Conservation (phyloP, 2,329 filamentous ascomycete species). For the Paracorniculantispora psalliotae region DNA sequence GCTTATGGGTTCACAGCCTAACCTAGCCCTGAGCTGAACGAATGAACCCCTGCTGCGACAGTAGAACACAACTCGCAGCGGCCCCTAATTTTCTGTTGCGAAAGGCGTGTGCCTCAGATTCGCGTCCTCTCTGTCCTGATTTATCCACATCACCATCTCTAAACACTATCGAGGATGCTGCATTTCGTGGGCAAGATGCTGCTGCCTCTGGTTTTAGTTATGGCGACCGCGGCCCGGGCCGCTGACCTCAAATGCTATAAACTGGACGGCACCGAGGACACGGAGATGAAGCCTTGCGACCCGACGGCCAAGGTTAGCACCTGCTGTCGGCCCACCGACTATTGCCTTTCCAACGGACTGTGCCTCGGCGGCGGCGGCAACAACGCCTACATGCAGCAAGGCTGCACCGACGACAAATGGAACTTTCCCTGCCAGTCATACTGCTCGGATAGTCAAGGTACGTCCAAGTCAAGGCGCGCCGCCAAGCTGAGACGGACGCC, state of each 20-base stretch:
- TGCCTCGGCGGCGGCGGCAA: slow-evolving; percentile 7
- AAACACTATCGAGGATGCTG: neutral
- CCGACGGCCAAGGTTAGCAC: slow-evolving; percentile 5
- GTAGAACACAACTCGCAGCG: neutral
- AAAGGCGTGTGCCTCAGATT: neutral
- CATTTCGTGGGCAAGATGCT: neutral
- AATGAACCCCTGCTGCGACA: neutral
- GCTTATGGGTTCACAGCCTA: neutral
- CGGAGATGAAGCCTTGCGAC: slow-evolving; percentile 6
- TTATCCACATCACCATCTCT: neutral
- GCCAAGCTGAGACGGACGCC: neutral
- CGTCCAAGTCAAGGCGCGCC: neutral
- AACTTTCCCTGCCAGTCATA: slow-evolving; percentile 7
- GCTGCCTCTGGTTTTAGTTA: neutral
- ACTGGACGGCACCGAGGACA: neutral
- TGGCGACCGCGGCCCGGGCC: neutral
- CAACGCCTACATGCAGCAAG: slow-evolving; percentile 3
- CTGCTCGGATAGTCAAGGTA: slow-evolving; percentile 4
- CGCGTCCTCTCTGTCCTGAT: neutral
- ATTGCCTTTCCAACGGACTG: slow-evolving; percentile 8
- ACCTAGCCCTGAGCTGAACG: neutral
- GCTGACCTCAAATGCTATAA: slow-evolving; percentile 3
- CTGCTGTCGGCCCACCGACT: slow-evolving; percentile 2
- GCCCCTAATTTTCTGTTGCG: neutral
- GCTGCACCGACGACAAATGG: neutral